Conservation (phyloP, 2,329 filamentous ascomycete species). For the Xylariaceae sp. region DNA sequence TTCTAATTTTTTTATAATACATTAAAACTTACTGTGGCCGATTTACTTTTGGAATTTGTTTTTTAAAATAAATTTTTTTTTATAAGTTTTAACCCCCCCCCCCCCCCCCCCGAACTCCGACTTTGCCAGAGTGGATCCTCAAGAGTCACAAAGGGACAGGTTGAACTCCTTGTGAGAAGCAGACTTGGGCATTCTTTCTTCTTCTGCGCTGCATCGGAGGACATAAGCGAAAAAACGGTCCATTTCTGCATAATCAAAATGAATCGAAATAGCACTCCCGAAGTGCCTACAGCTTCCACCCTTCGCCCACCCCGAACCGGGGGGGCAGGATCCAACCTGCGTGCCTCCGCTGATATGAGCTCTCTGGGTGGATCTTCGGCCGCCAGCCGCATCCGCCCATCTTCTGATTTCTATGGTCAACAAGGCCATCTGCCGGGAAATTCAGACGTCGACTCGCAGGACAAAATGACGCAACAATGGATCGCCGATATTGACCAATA, state of each 20-base stretch:
- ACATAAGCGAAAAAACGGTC: background rate
- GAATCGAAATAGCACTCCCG: slow-evolving; percentile 96
- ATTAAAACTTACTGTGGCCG: no score
- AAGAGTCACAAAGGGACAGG: no score
- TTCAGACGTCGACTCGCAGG: slow-evolving; percentile 73
- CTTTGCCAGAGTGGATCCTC: no score
- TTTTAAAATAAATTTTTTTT: no score
- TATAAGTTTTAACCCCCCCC: no score
- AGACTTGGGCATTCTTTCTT: no score
- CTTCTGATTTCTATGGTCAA: slow-evolving; percentile 90
- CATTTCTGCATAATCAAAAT: slow-evolving; percentile 17
- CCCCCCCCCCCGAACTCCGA: no score
- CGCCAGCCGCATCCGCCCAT: slow-evolving; percentile 79
- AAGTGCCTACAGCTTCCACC: slow-evolving; percentile 74
- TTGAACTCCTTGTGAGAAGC: no score
- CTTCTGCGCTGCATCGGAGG: no score
- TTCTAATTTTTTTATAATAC: no score
- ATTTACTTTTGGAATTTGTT: no score
- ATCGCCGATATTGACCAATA: slow-evolving; percentile 98
- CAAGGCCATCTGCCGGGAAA: slow-evolving; percentile 62
- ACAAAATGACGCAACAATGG: slow-evolving; percentile 96
- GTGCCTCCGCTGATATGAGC: slow-evolving; percentile 94
- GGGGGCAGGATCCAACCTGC: slow-evolving; percentile 76
- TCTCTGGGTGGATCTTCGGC: slow-evolving; percentile 63
- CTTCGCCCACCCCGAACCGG: slow-evolving; percentile 77